phyloP scores from a whole-genome alignment of 345 rosid genomes.

The Bruguiera gymnorhiza region DNA sequence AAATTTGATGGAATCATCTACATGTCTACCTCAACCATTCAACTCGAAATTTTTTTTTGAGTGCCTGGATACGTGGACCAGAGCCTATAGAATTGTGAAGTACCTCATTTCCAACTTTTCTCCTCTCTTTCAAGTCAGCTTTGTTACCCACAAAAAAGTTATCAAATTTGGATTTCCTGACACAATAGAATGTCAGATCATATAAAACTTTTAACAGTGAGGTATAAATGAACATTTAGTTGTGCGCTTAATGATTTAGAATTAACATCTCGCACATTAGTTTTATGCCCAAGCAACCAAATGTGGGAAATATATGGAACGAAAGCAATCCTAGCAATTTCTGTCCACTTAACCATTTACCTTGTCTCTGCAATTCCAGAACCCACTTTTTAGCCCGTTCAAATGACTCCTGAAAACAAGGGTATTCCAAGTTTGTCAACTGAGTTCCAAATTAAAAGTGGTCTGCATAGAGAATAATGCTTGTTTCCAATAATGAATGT shows the following conservation, averaged over 20 bases:
- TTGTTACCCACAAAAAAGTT: constrained; percentile 72
- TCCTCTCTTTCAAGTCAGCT: constrained; percentile 62
- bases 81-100: neutral
- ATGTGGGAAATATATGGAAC: too few species aligned
- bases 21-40: neutral
- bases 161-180: constrained; percentile 68
- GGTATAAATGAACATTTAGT: too few species aligned
- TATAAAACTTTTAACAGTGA: too few species aligned
- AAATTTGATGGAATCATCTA: neutral
- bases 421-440: neutral
- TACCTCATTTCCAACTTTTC: constrained; percentile 63
- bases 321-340: too few species aligned
- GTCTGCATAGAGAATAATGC: neutral
- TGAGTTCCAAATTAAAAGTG: neutral
- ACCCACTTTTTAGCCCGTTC: constrained; percentile 64
- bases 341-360: constrained; percentile 19
- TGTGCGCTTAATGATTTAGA: too few species aligned
- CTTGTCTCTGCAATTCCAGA: constrained; percentile 67
- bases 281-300: too few species aligned
- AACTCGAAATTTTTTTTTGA: neutral
- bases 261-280: neutral
- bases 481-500: neutral
- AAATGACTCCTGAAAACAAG: constrained; percentile 52
- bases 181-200: neutral
- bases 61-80: neutral